These are phyloP conservation scores for Cytospora piceae DNA, from an alignment of 2,329 filamentous ascomycete species.

Conservation along the genomic window DNA sequence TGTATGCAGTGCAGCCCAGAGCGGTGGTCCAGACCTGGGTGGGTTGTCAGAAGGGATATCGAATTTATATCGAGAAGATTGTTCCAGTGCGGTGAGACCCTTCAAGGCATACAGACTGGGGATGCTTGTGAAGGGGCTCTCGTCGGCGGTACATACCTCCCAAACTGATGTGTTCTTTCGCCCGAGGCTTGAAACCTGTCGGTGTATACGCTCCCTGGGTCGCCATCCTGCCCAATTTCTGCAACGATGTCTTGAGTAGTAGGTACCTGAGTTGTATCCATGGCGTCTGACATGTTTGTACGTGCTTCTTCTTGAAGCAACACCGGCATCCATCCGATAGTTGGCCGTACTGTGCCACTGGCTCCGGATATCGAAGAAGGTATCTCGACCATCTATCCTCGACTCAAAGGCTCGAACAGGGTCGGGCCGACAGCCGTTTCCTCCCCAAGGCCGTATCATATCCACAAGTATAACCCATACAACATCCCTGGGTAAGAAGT, in stretches of 20 bases:
- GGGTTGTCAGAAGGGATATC: constrained; percentile 20
- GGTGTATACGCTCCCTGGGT: constrained; percentile 8
- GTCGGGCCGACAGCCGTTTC: constrained; percentile 14
- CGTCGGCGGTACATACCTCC: constrained; percentile 11
- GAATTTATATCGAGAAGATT: constrained; percentile 27
- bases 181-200: constrained; percentile 9
- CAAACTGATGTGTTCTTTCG: constrained; percentile 3
- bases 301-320: constrained; percentile 15
- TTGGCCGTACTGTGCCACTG: constrained; percentile 13
- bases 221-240: constrained; percentile 11
- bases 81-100: constrained; percentile 4
- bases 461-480: constrained; percentile 3
- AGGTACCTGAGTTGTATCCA: constrained; percentile 3
- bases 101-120: constrained; percentile 6
- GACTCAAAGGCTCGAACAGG: constrained; percentile 3
- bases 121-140: constrained; percentile 11
- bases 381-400: constrained; percentile 6
- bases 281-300: constrained; percentile 5
- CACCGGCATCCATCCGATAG: background rate
- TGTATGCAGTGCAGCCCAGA: constrained; percentile 8
- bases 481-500: background rate
- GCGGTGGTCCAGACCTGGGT: background rate
- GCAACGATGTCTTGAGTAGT: background rate
- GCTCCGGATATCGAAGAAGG: constrained; percentile 9
- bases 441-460: constrained; percentile 1